Evolutionary conservation across 2,329 filamentous ascomycete genomes (phyloP), one percentile per base, ranked within the genome.

Genomic region (Lachnellula subtilissima): DNA sequence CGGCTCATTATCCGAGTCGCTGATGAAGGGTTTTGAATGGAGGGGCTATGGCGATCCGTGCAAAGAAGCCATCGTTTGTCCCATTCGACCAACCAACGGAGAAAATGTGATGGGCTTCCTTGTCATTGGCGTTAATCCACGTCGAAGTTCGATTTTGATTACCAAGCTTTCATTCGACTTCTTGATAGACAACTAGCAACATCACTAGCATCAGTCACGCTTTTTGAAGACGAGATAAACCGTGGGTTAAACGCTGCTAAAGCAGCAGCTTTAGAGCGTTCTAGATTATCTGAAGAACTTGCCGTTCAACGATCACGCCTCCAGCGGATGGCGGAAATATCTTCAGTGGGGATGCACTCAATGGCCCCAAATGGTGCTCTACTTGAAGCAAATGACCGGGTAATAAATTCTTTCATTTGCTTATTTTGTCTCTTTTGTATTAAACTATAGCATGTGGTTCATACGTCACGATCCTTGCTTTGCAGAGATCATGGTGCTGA

Each of bases 291-390:
- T 5, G 62, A 65, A 50, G 64, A 68, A 47, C 47, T 68, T 8
- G 64, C 62, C 28, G 50, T 64, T 2, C 61, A 65, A 23, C 60
- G 56, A 40, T 61, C 56, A 50, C 60, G 64, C 28, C 48, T 69
- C 2, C 66, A 68, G 43, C 80, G 88, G 32, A 91, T 94, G 85
- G 88, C 89, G 2, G 89, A 92, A 67, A 88, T 91, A 59, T 87
- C 88, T 0, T 88, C 89, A 0, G 89, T 92, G 0, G 89, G 89
- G 32, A 86, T 95, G 74, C 93, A 92, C 69, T 91, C 92, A 55
- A 86, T 88, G n/a, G 82, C 90, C 65, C 76, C 81, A 0, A 73
- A 78, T 49, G 89, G 89, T 4, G 74, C 78, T 23, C 86, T 94
- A 63, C 87, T 82, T 8, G 93, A 90, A 68, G 89, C 86, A 67